phyloP scores from a whole-genome alignment of 345 rosid species.

The Gossypium arboreum region DNA sequence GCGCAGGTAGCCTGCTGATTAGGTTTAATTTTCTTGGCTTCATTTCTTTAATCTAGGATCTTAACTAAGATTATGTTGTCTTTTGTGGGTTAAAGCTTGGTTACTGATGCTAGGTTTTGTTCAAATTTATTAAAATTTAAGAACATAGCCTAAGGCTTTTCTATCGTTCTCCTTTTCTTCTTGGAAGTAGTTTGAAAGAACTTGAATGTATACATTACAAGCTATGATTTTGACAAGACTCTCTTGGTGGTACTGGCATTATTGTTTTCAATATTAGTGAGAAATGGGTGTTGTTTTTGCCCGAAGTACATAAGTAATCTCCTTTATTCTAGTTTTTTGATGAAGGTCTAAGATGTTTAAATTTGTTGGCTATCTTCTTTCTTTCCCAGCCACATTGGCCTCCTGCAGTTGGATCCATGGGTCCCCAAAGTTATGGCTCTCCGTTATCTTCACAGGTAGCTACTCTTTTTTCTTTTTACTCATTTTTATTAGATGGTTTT shows the following conservation, averaged over 20 bases:
- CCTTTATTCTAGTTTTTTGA: conserved; percentile 1
- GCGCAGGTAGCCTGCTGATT: conserved; percentile 42
- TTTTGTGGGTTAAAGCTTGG: not conserved
- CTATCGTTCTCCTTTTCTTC: not conserved
- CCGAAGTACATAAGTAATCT: not conserved
- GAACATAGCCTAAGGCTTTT: not conserved
- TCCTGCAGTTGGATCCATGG: conserved; percentile 34
- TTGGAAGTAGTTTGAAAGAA: not conserved
- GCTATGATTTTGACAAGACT: not conserved
- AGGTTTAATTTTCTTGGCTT: conserved; percentile 7
- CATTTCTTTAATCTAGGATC: conserved; percentile 13
- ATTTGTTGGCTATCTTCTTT: conserved; percentile 1
- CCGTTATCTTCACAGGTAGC: conserved; percentile 24
- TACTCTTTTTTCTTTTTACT: not conserved
- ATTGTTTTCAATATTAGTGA: not conserved
- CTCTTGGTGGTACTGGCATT: not conserved
- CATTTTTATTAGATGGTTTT: not conserved
- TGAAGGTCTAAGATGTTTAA: conserved; percentile 6
- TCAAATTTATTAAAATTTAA: not conserved
- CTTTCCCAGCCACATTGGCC: conserved; percentile 30
- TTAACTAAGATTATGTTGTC: not conserved
- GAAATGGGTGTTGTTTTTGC: not conserved
- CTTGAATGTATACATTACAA: not conserved
- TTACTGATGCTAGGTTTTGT: not conserved
- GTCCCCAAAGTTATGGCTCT: conserved; percentile 30